Evolutionary conservation across 2,329 filamentous ascomycete species (phyloP), one percentile per base, ranked within the genome.

Genomic region (Ascochyta koolunga): DNA sequence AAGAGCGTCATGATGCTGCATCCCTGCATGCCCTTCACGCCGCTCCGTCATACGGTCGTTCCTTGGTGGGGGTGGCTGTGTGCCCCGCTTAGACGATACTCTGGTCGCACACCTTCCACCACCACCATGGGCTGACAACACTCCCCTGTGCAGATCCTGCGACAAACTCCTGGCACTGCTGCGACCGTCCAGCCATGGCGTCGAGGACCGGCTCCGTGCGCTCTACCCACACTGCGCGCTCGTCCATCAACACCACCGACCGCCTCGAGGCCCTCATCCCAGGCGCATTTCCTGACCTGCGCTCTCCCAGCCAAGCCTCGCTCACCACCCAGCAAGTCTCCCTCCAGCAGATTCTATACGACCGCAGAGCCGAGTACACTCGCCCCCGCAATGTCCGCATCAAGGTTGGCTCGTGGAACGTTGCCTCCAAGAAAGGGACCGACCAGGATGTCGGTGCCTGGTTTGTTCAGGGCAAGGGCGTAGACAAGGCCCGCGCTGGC

Each of bases 331-430:
- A 78, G 38, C 74, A 76, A 40, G 81, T 80, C 27, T 65, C 65
- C 2, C 76, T 88, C 8, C 79, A 81, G 2, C 80, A 83, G 47
- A 83, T 81, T 2, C 74, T 98, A 33, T 84, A 88, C 69, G 86
- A 89, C 33, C 85, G 95, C 48, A 85, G 87, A 66, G 78, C 84
- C 42, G 93, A 98, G 73, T 99, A 93, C 72, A 88, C 89, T 22
- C 85, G 87, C 32, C 84, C 87, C 37, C 87, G 87, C 71, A 83
- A 83, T 44, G 85, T 96, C 64, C 88, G 87, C 61, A 84, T 99
- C 74, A 97, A 97, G 76, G 83, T 99, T 45, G 95, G 93, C 36
- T 89, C 90, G 0, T 99, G 95, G 95, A 99, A 99, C 75, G 91
- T 96, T 15, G 95, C 92, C 4, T 87, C 89, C 1, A 87, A 89